Evolutionary conservation across 768 basidiomycete genomes (phyloP).

Genomic region (Tulasnella sp.): DNA sequence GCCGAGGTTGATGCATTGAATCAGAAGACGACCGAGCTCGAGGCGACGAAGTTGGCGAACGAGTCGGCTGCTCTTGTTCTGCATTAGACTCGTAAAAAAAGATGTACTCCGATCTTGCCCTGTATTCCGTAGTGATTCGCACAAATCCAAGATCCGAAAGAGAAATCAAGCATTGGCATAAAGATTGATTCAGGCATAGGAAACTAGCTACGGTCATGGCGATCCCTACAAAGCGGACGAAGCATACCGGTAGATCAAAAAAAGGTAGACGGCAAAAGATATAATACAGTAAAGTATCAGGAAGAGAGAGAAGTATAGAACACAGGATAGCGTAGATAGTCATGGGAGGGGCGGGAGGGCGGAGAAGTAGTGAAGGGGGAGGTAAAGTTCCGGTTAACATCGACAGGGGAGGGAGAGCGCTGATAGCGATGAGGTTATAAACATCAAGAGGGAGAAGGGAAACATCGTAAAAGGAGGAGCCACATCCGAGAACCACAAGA

Average conservation of each 20-base stretch:
- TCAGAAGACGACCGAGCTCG: conserved; percentile 2
- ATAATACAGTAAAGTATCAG: not conserved
- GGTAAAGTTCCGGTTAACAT: not conserved
- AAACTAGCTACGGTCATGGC: not conserved
- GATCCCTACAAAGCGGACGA: not conserved
- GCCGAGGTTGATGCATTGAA: conserved; percentile 14
- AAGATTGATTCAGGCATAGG: not conserved
- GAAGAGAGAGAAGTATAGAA: not conserved
- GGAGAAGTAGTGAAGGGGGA: not conserved
- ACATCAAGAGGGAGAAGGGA: not conserved
- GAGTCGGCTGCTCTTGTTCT: conserved; percentile 5
- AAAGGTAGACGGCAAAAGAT: not conserved
- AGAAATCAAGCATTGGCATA: not conserved
- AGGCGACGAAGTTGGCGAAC: not conserved
- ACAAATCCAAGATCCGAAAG: not conserved
- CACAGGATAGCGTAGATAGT: not conserved
- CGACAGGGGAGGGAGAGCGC: not conserved
- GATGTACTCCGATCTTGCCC: not conserved
- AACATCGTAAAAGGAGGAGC: not conserved
- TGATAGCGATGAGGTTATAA: conserved; percentile 8
- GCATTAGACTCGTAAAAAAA: not conserved
- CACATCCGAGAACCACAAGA: not conserved
- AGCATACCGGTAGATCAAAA: not conserved
- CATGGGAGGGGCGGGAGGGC: not conserved
- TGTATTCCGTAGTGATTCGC: not conserved